Base-by-base conservation (phyloP, 176 grass and related monocot genomes). In the Microstegium vimineum region DNA sequence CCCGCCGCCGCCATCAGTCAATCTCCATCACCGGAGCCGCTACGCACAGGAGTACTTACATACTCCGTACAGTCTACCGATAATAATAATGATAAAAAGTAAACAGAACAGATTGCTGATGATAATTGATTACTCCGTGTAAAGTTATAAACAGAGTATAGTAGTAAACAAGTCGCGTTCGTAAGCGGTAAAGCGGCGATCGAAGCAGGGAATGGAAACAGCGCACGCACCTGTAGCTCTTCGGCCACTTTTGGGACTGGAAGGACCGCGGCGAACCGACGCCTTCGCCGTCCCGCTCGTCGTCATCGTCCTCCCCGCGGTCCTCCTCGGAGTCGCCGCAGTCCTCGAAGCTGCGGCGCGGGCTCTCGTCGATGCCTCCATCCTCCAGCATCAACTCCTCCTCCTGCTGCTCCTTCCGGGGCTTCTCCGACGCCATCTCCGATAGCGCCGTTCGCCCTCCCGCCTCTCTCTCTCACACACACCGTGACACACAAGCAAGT, bases 191-290 rank as follows among this genome's bases (percentile, higher is more conserved):
- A 42, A n/a, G 14, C 62, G 30, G 30, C 32, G 36, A 45, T 65
- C 34, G 17, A 47, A 47, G 43, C 32, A 49, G 3, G 11, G 54
- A 35, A 27, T 41, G 26, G 16, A 14, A 59, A 38, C 37, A 15
- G 63, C 31, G 13, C 26, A 25, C 80, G 73, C 69, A 97, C 94
- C 86, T 75, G 86, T 94, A 97, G 62, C 91, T 97, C 82, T 82
- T 89, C 35, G 94, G 94, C 94, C 94, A 94, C 51, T 94, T 79
- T 12, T 37, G 82, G 2, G 94, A 94, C 59, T 82, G 43, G 82
- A 97, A 94, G 26, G 91, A 73, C 81, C 76, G 81, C 23, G 87
- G 54, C 15, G 69, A 79, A 0, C 86, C 89, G 47, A 77, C 69
- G 22, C 78, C 90, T 10, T 69, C 77, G 6, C 86, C 93, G 14